Evolutionary conservation across 208 protist genomes (phyloP), one percentile per base, ranked within the genome.

Genomic region (Blastocrithidia nonstop): DNA sequence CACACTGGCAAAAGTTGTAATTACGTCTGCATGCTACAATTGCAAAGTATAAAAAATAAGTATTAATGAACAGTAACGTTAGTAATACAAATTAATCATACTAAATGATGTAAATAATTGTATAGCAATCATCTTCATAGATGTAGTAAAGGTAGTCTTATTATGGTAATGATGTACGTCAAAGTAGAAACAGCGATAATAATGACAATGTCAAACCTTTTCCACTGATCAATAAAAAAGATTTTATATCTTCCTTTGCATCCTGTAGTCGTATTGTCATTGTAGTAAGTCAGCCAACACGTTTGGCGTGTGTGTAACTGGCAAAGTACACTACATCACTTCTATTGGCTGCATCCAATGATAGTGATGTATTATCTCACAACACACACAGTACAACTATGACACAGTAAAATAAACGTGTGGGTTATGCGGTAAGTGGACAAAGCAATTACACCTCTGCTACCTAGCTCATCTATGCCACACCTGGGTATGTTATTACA

Each of bases 201-300:
- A 51, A 22, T 22, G 38, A 17, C 5, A 21, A n/a, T 0, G n/a
- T 25, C 32, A 15, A 16, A 47, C 21, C 36, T 21, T 54, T 62
- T 23, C 13, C 56, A 1, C 20, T 60, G 7, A 45, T 45, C 20
- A 54, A 58, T 3, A 45, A 59, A 13, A 54, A 48, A 1, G 37
- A 13, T 15, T 89, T 73, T 50, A 54, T 53, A 4, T 11, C 24
- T 0, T 54, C 52, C 13, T 78, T 89, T 45, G 49, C 42, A 4
- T 35, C 37, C 3, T 66, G 64, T 38, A 81, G 71, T 33, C 54
- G 60, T 0, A 45, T 89, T 7, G 66, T 69, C 45, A 71, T 89
- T 47, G 60, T 86, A n/a, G 80, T 89, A 4, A 78, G 62, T 17
- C 80, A 89, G 45, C 80, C 80, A 5, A 89, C 80, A 9, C 74